phyloP scores from a whole-genome alignment of 2,329 filamentous ascomycete species.

The Ophiocordyceps robertsii region DNA sequence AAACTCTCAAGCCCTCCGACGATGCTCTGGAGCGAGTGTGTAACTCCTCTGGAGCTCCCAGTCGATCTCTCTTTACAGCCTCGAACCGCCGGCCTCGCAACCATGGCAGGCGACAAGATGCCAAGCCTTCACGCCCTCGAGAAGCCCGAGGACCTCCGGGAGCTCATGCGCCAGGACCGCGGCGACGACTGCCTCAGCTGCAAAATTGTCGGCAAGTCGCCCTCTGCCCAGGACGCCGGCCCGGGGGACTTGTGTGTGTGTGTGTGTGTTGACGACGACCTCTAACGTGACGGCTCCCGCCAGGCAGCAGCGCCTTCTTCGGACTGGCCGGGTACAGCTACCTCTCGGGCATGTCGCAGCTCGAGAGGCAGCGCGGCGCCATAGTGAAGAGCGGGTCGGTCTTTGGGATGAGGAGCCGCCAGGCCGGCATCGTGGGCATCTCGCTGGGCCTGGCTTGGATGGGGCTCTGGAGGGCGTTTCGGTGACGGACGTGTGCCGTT shows the following conservation, averaged over 20 bases:
- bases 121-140: conserved; percentile 40
- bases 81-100: not conserved
- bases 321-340: conserved; percentile 69
- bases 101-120: conserved; percentile 25
- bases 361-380: conserved; percentile 48
- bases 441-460: conserved; percentile 55
- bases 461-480: conserved; percentile 55
- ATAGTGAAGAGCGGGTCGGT: conserved; percentile 57
- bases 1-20: no score
- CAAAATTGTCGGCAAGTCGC: conserved; percentile 51
- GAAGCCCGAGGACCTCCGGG: conserved; percentile 48
- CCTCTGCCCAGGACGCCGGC: not conserved
- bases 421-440: conserved; percentile 52
- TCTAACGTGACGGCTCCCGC: no score
- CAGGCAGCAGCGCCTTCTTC: conserved; percentile 63
- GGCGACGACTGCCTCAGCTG: conserved; percentile 59
- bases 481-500: conserved; percentile 20
- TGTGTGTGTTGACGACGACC: no score
- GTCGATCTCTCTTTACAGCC: no score
- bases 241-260: no score
- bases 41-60: no score
- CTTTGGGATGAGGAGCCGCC: conserved; percentile 60
- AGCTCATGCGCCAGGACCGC: conserved; percentile 39
- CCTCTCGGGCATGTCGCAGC: conserved; percentile 57
- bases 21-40: no score